Base-by-base conservation (phyloP, 1,284 basidiomycete species). In the Anthracocystis walkeri region DNA sequence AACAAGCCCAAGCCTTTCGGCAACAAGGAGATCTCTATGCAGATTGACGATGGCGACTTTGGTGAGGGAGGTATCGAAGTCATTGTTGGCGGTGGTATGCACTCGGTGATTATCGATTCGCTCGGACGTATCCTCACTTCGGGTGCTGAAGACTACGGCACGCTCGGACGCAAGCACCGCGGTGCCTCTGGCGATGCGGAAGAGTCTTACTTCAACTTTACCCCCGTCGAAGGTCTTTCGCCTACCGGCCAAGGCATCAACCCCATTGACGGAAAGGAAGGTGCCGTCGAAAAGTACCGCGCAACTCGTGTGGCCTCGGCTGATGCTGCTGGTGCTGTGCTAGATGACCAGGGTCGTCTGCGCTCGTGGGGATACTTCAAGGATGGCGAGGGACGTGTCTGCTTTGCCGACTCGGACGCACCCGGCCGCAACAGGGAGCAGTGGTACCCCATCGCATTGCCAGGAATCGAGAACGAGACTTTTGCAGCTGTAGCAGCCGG, bases 61-160 rank as follows among this genome's bases (percentile, higher is more conserved):
- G 82, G 83, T 10, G 44, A 54, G 7, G 77, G 75, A 38, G 83
- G 83, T 21, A 65, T 82, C 20, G 79, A 82, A 53, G 50, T 66
- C 18, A 58, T 83, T 35, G 79, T 78, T 10, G 83, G 79, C 18
- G 83, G 83, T 18, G 83, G 83, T 23, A 84, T 84, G 83, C 83
- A 84, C 59, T 77, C 83, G 18, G 65, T 84, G 40, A 63, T 81
- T 40, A 77, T 84, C 53, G 83, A 84, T 60, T 65, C 64, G 14
- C 48, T 75, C 16, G 83, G 83, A 21, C 68, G 75, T 46, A 74
- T 85, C 31, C 58, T 81, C 41, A 91, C 92, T 10, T 95, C 92
- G 86, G 94, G 94, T 50, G 91, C 93, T 73, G 97, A 97, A 84
- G 95, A 97, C 84, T 92, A 94, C 79, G 94, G 93, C 57, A 92